phyloP scores from a whole-genome alignment of 2,329 filamentous ascomycete species.

The Talaromyces sp. region DNA sequence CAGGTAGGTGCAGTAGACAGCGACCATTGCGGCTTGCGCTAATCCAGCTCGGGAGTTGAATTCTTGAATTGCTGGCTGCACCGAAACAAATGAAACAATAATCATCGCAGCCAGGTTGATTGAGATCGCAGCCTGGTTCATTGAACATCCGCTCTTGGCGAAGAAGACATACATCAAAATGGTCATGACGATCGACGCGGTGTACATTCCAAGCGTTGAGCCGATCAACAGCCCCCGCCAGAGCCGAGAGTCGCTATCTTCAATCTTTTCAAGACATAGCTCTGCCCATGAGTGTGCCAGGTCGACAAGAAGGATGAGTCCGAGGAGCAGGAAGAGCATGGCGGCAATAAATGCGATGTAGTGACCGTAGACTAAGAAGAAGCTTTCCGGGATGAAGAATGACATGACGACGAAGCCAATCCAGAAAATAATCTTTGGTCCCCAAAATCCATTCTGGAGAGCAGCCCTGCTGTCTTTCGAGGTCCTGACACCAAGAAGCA shows the following conservation, averaged over 20 bases:
- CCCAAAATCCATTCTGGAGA: slow-evolving; percentile 98
- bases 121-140: slow-evolving; percentile 96
- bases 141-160: slow-evolving; percentile 70
- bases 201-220: slow-evolving; percentile 89
- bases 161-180: slow-evolving; percentile 98
- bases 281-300: slow-evolving; percentile 96
- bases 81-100: slow-evolving; percentile 72
- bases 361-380: slow-evolving; percentile 95
- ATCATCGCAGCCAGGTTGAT: slow-evolving; percentile 85
- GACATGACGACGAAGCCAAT: slow-evolving; percentile 78
- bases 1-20: slow-evolving; percentile 95
- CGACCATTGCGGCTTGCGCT: slow-evolving; percentile 96
- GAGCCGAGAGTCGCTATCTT: slow-evolving; percentile 72
- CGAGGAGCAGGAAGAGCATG: slow-evolving; percentile 88
- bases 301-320: slow-evolving; percentile 86
- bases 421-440: slow-evolving; percentile 90
- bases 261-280: slow-evolving; percentile 89
- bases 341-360: slow-evolving; percentile 84
- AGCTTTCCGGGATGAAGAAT: slow-evolving; percentile 90
- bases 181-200: slow-evolving; percentile 86
- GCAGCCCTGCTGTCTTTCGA: slow-evolving; percentile 82
- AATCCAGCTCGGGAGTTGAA: slow-evolving; percentile 89
- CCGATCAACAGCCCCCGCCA: slow-evolving; percentile 88
- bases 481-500: slow-evolving; percentile 79
- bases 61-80: slow-evolving; percentile 85